Evolutionary conservation across 495 filamentous ascomycete species (phyloP), one percentile per base, ranked within the genome.

Genomic region (Penicillium salamii): DNA sequence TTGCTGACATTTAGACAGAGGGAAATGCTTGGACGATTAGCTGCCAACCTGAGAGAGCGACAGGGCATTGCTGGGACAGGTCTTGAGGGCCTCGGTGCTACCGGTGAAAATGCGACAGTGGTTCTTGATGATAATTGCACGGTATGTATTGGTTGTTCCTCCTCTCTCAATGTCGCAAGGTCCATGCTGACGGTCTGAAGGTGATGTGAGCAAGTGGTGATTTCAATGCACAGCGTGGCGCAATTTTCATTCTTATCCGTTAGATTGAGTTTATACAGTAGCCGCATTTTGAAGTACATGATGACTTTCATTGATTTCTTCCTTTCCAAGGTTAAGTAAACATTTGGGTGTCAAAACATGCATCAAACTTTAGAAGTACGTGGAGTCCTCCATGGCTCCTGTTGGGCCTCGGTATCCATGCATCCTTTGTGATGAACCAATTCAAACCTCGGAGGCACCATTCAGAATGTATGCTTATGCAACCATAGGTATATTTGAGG

Each of bases 1-100:
- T n/a, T 24, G 17, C 40, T 55, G 23, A 33, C 18, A n/a, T 11
- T 12, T 32, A n/a, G n/a, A 15, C 52, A 59, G 43, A 82, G 81
- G 72, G 81, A 56, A 67, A 82, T 85, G 75, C 68, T 86, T n/a
- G 74, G 76, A 23, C 76, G 75, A 28, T 63, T 85, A 23, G 77
- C 80, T 31, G 62, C 70, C 15, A 71, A 68, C 18, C 58, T 82
- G 37, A 59, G 70, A 23, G 66, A 70, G 18, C 68, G 72, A 42
- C 67, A 65, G 28, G 45, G 38, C n/a, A 21, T 49, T 46, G 23
- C 44, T 57, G 54, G 43, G 11, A 13, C 28, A 50, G 46, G 50
- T 26, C 36, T 42, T 5, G 53, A 36, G 7, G 54, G 39, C 3
- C n/a, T 46, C 3, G 54, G 29, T 44, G 52, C 34, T 2, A 9